Evolutionary conservation across 129 eudicot species (phyloP).

Genomic region (Pulicaria dysenterica): DNA sequence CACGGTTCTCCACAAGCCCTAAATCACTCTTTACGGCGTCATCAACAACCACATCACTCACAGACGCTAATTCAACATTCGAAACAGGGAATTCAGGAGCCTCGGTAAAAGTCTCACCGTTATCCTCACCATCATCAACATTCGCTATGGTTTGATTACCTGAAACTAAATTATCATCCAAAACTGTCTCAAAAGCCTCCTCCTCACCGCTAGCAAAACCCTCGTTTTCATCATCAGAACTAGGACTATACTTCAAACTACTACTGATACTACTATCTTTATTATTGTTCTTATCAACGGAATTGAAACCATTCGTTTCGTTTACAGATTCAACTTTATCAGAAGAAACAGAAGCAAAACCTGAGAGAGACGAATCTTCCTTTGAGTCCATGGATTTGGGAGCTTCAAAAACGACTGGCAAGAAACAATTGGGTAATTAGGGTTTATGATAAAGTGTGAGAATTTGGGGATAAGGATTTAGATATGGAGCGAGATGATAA

Average conservation of each 20-base stretch:
- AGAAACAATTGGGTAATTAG: slow-evolving; percentile 24
- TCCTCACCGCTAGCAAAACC: slow-evolving; percentile 73
- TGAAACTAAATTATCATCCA: slow-evolving; percentile 31
- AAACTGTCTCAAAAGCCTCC: slow-evolving; percentile 49
- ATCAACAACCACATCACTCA: slow-evolving; percentile 31
- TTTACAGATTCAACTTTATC: slow-evolving; percentile 24
- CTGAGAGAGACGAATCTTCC: slow-evolving; percentile 47
- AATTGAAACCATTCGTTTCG: slow-evolving; percentile 23
- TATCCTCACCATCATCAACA: slow-evolving; percentile 33
- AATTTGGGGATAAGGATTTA: slow-evolving; percentile 21
- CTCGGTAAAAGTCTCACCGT: slow-evolving; percentile 39
- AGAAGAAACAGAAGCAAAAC: slow-evolving; percentile 43
- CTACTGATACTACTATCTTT: slow-evolving; percentile 21
- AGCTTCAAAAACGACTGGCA: background rate
- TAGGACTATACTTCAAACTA: slow-evolving; percentile 21
- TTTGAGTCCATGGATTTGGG: slow-evolving; percentile 44
- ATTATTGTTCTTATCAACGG: slow-evolving; percentile 16
- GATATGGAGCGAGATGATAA: slow-evolving; percentile 35
- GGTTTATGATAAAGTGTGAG: slow-evolving; percentile 34
- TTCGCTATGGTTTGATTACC: slow-evolving; percentile 35
- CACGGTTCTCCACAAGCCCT: slow-evolving; percentile 16
- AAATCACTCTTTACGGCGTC: slow-evolving; percentile 36
- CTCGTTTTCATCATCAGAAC: slow-evolving; percentile 46
- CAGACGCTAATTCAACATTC: slow-evolving; percentile 21
- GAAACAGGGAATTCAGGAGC: slow-evolving; percentile 33